Base-by-base conservation (phyloP, 106 monocot genomes). In the Alisma plantagoaquatica region DNA sequence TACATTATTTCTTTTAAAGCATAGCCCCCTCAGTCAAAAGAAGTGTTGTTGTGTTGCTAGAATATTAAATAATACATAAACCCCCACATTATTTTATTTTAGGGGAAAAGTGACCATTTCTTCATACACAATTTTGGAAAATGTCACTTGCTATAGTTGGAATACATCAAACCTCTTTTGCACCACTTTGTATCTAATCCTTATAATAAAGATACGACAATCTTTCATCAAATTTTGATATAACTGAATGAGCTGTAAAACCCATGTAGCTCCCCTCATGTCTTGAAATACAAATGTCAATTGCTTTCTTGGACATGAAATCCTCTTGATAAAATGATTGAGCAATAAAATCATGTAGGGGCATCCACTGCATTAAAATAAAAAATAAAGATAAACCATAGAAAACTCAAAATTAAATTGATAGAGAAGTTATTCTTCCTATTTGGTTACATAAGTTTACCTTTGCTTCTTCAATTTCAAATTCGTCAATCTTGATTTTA, bases 381-480 rank as follows among this genome's bases (percentile, higher is more conserved):
- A 42, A 42, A 52, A 10, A 5, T 4, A 15, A 49, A 49, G 18
- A 2, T 16, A 18, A 46, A 29, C 11, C 2, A 12, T 4, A 33
- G 0, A 15, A 32, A 7, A 33, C 29, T 30, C 24, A 10, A 49
- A 25, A 49, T 20, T 14, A 49, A 23, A 49, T 22, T 31, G 23
- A 49, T 49, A 16, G 20, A 11, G 25, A 15, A 30, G 21, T 51
- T 8, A 25, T 23, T 17, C 33, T 31, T n/a, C n/a, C n/a, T n/a
- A n/a, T n/a, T n/a, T n/a, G n/a, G n/a, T n/a, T n/a, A n/a, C n/a
- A n/a, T n/a, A n/a, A n/a, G n/a, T n/a, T n/a, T 68, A 86, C 91
- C 86, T 63, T 82, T 51, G 91, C 86, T 20, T 72, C 81, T 73
- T 82, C 61, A 21, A 92, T 92, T 61, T 92, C 91, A 11, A 46